These are phyloP conservation scores for Cladosporium halotolerans DNA, from an alignment of 2,329 filamentous ascomycete species.

Conservation along the genomic window DNA sequence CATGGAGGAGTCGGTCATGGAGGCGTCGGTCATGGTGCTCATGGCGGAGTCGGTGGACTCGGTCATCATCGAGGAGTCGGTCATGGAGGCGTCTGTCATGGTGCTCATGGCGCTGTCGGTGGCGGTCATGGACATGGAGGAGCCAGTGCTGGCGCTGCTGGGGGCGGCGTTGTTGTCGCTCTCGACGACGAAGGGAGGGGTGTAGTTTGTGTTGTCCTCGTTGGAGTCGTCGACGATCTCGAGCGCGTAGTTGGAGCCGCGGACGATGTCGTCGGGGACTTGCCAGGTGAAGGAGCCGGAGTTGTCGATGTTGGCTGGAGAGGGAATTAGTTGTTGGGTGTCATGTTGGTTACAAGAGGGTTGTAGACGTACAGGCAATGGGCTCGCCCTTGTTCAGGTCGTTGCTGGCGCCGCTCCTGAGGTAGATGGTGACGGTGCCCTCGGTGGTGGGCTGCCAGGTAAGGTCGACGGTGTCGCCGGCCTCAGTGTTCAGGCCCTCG, in stretches of 20 bases:
- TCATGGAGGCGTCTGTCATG: background rate
- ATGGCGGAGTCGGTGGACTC: constrained; percentile 19
- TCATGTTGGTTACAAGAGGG: constrained; percentile 10
- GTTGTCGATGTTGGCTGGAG: constrained; percentile 43
- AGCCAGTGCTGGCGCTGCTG: constrained; percentile 3
- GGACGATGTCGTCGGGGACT: constrained; percentile 35
- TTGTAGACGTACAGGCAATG: constrained; percentile 26
- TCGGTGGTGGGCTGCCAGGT: constrained; percentile 45
- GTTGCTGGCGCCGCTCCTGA: constrained; percentile 35
- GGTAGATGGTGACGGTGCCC: constrained; percentile 47
- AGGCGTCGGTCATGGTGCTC: constrained; percentile 18
- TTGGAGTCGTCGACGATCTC: constrained; percentile 47
- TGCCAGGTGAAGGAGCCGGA: constrained; percentile 45
- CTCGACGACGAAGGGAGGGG: constrained; percentile 40
- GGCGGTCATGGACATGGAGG: background rate
- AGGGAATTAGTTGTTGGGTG: constrained; percentile 9
- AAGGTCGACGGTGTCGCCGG: constrained; percentile 42
- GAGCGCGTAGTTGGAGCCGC: constrained; percentile 46
- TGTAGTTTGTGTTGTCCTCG: constrained; percentile 44
- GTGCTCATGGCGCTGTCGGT: background rate
- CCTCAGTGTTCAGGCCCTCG: constrained; percentile 39
- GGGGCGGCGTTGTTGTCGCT: constrained; percentile 8
- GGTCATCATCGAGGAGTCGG: background rate
- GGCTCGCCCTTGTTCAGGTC: constrained; percentile 29
- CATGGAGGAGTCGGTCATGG: constrained; percentile 19